Evolutionary conservation across 192 early-diverging fungal species (phyloP).

Genomic region (Coemansia sp.): DNA sequence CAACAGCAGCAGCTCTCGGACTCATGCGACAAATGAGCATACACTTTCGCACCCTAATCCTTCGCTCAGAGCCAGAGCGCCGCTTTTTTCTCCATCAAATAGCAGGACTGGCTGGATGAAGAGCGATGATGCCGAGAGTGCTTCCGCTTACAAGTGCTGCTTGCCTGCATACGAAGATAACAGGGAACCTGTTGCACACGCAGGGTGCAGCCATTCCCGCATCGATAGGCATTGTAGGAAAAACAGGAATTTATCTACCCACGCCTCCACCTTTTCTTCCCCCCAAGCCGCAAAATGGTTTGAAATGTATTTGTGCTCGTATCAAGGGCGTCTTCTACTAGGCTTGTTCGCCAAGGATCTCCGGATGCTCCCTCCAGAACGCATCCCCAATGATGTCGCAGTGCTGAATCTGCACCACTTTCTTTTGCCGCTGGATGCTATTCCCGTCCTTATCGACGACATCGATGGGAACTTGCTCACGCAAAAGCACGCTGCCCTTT

Average conservation of each 20-base stretch:
- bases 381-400: constrained; percentile 74
- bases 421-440: constrained; percentile 57
- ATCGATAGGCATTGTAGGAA: background rate
- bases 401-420: constrained; percentile 55
- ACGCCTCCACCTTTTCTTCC: background rate
- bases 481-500: constrained; percentile 82
- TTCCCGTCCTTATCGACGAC: constrained; percentile 18
- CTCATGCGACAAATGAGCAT: background rate
- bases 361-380: constrained; percentile 68
- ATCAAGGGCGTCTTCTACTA: background rate
- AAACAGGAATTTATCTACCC: background rate
- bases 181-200: constrained; percentile 4
- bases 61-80: background rate
- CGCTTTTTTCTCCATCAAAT: constrained; percentile 5
- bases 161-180: background rate
- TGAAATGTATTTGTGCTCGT: background rate
- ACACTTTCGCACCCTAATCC: background rate
- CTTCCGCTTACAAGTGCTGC: background rate
- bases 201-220: constrained; percentile 5
- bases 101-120: background rate
- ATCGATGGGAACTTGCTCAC: constrained; percentile 50
- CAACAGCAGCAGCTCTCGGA: background rate
- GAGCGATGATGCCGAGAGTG: background rate
- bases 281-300: background rate
- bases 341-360: constrained; percentile 28